phyloP scores from a whole-genome alignment of 768 basidiomycete species.

The Psilocybe sp. region DNA sequence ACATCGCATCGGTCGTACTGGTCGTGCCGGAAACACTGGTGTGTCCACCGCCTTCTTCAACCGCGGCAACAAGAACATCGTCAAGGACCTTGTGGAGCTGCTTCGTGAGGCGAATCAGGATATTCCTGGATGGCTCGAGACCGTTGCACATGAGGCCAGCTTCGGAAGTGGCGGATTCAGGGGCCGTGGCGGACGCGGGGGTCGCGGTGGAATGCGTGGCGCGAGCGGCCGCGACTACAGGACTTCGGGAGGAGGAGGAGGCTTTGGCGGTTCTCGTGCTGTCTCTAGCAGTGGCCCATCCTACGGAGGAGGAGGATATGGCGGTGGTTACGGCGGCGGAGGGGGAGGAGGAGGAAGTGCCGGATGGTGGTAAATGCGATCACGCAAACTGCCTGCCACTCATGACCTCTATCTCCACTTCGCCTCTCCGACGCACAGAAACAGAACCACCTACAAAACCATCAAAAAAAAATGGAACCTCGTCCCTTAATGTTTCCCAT shows the following conservation, averaged over 20 bases:
- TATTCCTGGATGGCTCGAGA: conserved; percentile 87
- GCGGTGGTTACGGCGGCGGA: conserved; percentile 28
- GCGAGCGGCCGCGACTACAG: conserved; percentile 47
- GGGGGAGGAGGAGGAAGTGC: conserved; percentile 29
- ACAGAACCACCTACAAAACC: conserved; percentile 28
- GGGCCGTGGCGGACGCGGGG: conserved; percentile 60
- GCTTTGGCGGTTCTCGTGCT: conserved; percentile 19
- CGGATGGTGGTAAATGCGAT: conserved; percentile 43
- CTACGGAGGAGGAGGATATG: conserved; percentile 25
- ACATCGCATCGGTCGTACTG: conserved; percentile 96
- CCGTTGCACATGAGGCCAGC: conserved; percentile 76
- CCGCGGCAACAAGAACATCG: conserved; percentile 89
- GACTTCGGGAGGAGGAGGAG: conserved; percentile 29
- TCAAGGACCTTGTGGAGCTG: conserved; percentile 87
- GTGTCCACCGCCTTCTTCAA: conserved; percentile 95
- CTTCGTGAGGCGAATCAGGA: conserved; percentile 96
- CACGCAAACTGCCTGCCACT: conserved; percentile 7
- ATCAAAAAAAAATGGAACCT: conserved; percentile 22
- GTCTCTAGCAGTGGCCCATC: conserved; percentile 25
- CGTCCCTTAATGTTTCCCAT: conserved; percentile 3
- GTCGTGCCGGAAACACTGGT: conserved; percentile 98
- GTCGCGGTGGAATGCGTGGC: conserved; percentile 48
- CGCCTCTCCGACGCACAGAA: conserved; percentile 21
- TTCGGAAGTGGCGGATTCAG: conserved; percentile 63
- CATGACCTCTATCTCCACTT: conserved; percentile 4